Evolutionary conservation across 2,329 filamentous ascomycete genomes (phyloP).

Genomic region (Fusarium sp.): DNA sequence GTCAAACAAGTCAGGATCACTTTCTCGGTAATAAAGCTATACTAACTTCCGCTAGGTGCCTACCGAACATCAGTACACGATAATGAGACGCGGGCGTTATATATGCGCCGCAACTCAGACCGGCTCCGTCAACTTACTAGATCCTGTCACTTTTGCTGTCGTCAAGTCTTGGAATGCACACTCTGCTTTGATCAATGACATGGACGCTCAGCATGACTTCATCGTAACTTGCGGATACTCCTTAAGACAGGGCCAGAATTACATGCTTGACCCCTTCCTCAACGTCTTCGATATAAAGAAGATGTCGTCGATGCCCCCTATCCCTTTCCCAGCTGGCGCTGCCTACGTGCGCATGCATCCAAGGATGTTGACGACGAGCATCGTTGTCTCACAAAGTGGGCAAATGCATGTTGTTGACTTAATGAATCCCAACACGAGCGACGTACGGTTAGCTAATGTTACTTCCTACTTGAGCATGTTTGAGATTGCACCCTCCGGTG

Average conservation of each 20-base stretch:
- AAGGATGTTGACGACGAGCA: slow-evolving; percentile 91
- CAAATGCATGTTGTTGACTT: slow-evolving; percentile 97
- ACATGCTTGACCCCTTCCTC: slow-evolving; percentile 90
- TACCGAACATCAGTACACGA: slow-evolving; percentile 81
- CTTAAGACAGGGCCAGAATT: slow-evolving; percentile 74
- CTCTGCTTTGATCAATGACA: slow-evolving; percentile 88
- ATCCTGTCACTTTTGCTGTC: slow-evolving; percentile 79
- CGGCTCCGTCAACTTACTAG: slow-evolving; percentile 86
- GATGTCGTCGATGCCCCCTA: slow-evolving; percentile 85
- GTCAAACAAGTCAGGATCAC: slow-evolving; percentile 65
- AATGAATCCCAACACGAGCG: slow-evolving; percentile 90
- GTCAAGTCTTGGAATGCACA: slow-evolving; percentile 93
- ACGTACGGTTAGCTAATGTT: slow-evolving; percentile 83
- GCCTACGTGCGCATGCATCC: slow-evolving; percentile 98
- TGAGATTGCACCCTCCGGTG: slow-evolving; percentile 87
- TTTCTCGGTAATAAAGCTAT: background rate
- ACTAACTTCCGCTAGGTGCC: slow-evolving; percentile 63
- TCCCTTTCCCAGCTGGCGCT: slow-evolving; percentile 90
- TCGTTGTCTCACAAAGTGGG: slow-evolving; percentile 90
- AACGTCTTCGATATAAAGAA: slow-evolving; percentile 97
- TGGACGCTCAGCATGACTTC: slow-evolving; percentile 96
- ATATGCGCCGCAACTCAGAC: slow-evolving; percentile 90
- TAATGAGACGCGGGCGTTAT: slow-evolving; percentile 91
- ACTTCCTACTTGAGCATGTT: slow-evolving; percentile 79
- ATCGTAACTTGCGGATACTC: slow-evolving; percentile 96